Evolutionary conservation across 306 rosid species (phyloP).

Genomic region (Mimosa pudica): DNA sequence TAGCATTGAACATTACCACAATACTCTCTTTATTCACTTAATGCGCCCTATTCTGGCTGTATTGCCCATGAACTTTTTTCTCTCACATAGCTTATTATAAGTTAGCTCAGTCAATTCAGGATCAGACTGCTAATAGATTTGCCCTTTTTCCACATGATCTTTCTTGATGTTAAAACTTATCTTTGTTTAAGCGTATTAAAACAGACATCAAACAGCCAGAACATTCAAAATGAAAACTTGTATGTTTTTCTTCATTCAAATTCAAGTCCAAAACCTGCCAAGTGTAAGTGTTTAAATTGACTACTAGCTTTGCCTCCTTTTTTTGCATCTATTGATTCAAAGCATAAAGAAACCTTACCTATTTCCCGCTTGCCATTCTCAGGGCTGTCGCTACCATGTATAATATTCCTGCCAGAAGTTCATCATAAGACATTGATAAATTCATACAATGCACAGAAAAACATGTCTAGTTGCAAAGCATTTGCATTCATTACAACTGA

Average conservation of each 20-base stretch:
- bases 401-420: conserved; percentile 72
- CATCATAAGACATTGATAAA: conserved; percentile 25
- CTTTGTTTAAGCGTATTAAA: conserved; percentile 8
- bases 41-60: neutral
- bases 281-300: neutral
- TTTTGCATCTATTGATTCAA: conserved; percentile 23
- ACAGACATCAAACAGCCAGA: neutral
- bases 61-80: neutral
- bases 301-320: conserved; percentile 6
- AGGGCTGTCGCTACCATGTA: conserved; percentile 99
- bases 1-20: conserved; percentile 2
- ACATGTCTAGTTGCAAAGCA: neutral
- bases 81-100: neutral
- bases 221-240: too few species aligned
- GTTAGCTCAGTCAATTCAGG: neutral
- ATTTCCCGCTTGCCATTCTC: conserved; percentile 94
- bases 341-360: conserved; percentile 46
- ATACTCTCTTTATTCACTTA: conserved; percentile 16
- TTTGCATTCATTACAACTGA: conserved; percentile 8
- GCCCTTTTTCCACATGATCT: conserved; percentile 11
- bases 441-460: conserved; percentile 7
- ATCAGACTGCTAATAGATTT: neutral
- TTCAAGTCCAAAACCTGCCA: conserved; percentile 8
- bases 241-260: neutral
- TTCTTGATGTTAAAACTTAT: conserved; percentile 14